Percentiles rank a stretch among this genome's conserved stretches.
Evolutionary conservation across 192 early-diverging fungal genomes (phyloP).

Genomic region (Rhizophagus sp.): DNA sequence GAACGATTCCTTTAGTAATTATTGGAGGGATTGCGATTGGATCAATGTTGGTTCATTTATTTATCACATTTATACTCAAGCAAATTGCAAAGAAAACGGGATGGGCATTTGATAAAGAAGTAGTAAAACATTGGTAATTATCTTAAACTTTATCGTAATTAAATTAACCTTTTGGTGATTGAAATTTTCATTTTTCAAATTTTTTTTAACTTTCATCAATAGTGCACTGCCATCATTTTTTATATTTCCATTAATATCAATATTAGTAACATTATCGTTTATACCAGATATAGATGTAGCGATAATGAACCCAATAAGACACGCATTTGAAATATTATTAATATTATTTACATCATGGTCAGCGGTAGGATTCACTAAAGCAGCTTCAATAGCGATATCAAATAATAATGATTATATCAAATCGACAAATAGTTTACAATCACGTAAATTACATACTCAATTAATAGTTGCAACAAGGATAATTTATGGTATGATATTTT

Average conservation of each 20-base stretch:
- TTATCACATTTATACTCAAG: constrained; percentile 36
- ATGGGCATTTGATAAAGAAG: constrained; percentile 43
- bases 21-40: constrained; percentile 30
- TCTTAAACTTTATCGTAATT: neutral
- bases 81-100: constrained; percentile 36
- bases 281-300: constrained; percentile 31
- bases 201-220: neutral
- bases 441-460: constrained; percentile 40
- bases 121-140: constrained; percentile 43
- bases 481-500: constrained; percentile 38
- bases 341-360: constrained; percentile 35
- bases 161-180: neutral
- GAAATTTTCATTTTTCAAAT: too few relatives aligned
- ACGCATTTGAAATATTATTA: constrained; percentile 38
- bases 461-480: constrained; percentile 44
- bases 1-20: neutral
- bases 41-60: constrained; percentile 34
- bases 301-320: constrained; percentile 33
- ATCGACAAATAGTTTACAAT: constrained; percentile 27
- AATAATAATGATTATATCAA: constrained; percentile 33
- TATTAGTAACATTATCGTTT: constrained; percentile 38
- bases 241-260: constrained; percentile 37
- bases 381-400: constrained; percentile 32
- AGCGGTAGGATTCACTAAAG: constrained; percentile 42
- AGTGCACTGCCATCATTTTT: constrained; percentile 42